These are phyloP conservation scores for Dipodascus albidus DNA, from an alignment of 805 yeast species.

Conservation along the genomic window DNA sequence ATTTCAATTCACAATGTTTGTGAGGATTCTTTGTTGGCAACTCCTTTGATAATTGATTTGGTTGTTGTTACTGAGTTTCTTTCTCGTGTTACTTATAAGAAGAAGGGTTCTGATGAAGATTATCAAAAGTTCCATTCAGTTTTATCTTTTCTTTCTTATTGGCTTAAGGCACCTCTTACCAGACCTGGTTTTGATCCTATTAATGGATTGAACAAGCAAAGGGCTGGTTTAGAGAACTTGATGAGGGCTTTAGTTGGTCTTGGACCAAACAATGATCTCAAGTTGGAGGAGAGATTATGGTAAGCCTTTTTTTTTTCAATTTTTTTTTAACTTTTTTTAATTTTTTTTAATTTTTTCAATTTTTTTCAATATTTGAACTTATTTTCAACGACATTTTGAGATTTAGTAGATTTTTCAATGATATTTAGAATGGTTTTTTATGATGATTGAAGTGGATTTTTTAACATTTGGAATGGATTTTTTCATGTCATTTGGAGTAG, in stretches of 20 bases:
- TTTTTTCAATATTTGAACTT: too few species aligned
- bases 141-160: conserved; percentile 76
- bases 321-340: too few species aligned
- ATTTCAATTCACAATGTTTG: conserved; percentile 91
- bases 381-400: too few species aligned
- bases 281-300: conserved; percentile 80
- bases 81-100: conserved; percentile 72
- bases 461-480: too few species aligned
- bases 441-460: too few species aligned
- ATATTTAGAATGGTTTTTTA: too few species aligned
- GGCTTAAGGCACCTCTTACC: conserved; percentile 94
- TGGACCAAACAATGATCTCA: conserved; percentile 80
- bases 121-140: conserved; percentile 72
- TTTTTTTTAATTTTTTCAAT: too few species aligned
- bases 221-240: conserved; percentile 84
- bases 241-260: conserved; percentile 82
- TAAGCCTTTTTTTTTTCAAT: conserved; percentile 5
- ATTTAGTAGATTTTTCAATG: too few species aligned
- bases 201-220: conserved; percentile 91
- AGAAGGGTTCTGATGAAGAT: conserved; percentile 33
- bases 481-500: too few species aligned
- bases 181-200: conserved; percentile 85
- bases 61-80: conserved; percentile 84
- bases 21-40: conserved; percentile 89
- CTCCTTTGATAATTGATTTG: conserved; percentile 87